Base-by-base conservation (phyloP, 2,329 filamentous ascomycete species). In the Parascedosporium putredinis region DNA sequence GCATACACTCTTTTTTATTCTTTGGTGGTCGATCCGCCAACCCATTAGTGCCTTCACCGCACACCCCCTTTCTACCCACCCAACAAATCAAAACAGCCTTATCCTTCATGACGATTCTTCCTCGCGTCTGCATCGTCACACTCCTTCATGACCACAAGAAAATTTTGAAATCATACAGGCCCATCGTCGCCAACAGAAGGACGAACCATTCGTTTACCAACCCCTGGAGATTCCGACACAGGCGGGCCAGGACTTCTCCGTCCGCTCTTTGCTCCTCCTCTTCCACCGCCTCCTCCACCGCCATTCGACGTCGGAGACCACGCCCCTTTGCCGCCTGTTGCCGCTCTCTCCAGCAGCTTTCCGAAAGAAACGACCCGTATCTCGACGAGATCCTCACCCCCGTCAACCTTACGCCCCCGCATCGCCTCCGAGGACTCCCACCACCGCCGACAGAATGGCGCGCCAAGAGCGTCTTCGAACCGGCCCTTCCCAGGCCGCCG, bases 141-240 rank as follows among this genome's bases (percentile, higher is more conserved):
- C 64, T 74, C 59, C 63, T 71, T 55, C 59, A 72, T 65, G 67
- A 74, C 55, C 63, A 67, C 52, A 63, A 53, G 48, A 60, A 64
- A 55, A 66, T 66, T 55, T 59, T 71, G 55, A 66, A 64, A 52
- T 65, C 66, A 56, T 56, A 66, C 59, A 69, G 65, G 66, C 66
- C 67, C 53, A 60, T 69, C 58, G 64, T 66, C 59, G 62, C 69
- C 61, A 69, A 65, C 64, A 67, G 67, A 61, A 63, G 65, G 59
- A 64, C 60, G 42, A 55, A 54, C 54, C 56, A 55, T 52, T 61
- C 59, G 55, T 65, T 62, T 59, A 60, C 63, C 62, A 67, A 42
- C 38, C 18, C 64, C 62, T 66, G 61, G 55, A 56, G 55, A 59
- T 59, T 59, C 57, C 64, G 65, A 61, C 63, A 64, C 40, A 62